phyloP scores from a whole-genome alignment of 768 basidiomycete species.

The Rhodotorula babjevae region DNA sequence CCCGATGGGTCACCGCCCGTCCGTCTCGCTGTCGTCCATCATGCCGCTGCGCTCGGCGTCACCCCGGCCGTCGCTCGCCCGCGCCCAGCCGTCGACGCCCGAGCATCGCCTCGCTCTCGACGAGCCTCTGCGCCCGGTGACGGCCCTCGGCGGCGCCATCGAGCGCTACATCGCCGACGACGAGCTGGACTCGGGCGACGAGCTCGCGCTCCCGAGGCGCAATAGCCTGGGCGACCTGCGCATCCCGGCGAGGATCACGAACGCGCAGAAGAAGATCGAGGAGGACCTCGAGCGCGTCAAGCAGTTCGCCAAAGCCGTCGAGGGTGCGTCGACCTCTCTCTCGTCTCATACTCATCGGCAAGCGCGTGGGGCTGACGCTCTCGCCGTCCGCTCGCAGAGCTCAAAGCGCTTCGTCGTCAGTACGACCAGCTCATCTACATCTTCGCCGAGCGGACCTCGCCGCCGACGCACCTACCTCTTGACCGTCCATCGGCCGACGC shows the following conservation, averaged over 20 bases:
- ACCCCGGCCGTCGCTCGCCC: neutral
- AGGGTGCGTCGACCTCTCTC: slow-evolving; percentile 28
- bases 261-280: slow-evolving; percentile 44
- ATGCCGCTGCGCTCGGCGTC: slow-evolving; percentile 2
- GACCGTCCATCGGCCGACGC: slow-evolving; percentile 1
- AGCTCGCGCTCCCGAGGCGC: slow-evolving; percentile 23
- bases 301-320: slow-evolving; percentile 43
- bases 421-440: slow-evolving; percentile 25
- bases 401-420: slow-evolving; percentile 28
- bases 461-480: neutral
- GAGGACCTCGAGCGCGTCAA: slow-evolving; percentile 43
- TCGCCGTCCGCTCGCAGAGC: too few species aligned
- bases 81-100: neutral
- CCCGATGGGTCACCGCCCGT: slow-evolving; percentile 15
- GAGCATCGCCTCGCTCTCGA: neutral
- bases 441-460: slow-evolving; percentile 6
- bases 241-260: slow-evolving; percentile 43
- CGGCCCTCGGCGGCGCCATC: neutral
- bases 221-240: slow-evolving; percentile 44
- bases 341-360: too few species aligned
- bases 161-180: neutral
- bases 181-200: neutral
- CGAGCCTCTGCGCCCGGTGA: neutral
- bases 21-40: slow-evolving; percentile 31
- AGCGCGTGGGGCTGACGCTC: too few species aligned